Conservation (phyloP, 306 rosid species). For the Acacia crassicarpa region DNA sequence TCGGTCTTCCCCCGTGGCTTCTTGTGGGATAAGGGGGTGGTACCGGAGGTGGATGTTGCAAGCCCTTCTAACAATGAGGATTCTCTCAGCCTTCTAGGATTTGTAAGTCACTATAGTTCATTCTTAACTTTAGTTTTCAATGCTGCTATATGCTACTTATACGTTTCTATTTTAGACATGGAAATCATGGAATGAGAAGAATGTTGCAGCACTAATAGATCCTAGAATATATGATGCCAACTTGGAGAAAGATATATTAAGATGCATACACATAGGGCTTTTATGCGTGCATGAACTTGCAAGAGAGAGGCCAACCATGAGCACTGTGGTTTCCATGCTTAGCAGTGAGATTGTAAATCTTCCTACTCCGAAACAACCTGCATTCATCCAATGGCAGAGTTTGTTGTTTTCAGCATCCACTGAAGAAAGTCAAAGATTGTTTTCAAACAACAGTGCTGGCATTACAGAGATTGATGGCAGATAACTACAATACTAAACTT, state of each 20-base stretch:
- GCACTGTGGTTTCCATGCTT: conserved; percentile 28
- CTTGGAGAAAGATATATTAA: not conserved
- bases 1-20: too few species aligned
- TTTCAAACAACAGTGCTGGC: not conserved
- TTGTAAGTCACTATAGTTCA: conserved; percentile 13
- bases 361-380: conserved; percentile 35
- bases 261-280: conserved; percentile 39
- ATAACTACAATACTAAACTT: not conserved
- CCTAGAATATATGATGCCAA: not conserved
- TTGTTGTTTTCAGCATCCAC: not conserved
- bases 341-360: conserved; percentile 29
- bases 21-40: too few species aligned
- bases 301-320: conserved; percentile 13
- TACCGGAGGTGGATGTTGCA: too few species aligned
- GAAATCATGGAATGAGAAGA: conserved; percentile 28
- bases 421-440: not conserved
- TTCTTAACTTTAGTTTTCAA: not conserved
- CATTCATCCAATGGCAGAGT: conserved; percentile 22
- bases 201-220: conserved; percentile 15
- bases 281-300: conserved; percentile 38
- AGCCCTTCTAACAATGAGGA: conserved; percentile 17
- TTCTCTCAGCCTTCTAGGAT: conserved; percentile 26
- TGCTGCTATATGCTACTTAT: not conserved
- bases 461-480: not conserved
- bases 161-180: conserved; percentile 23